A percentile compares a stretch with the other conserved stretches of the same genome.
These are phyloP conservation scores for Trypanosoma melophagium DNA, from an alignment of 208 protist species.

Conservation along the genomic window DNA sequence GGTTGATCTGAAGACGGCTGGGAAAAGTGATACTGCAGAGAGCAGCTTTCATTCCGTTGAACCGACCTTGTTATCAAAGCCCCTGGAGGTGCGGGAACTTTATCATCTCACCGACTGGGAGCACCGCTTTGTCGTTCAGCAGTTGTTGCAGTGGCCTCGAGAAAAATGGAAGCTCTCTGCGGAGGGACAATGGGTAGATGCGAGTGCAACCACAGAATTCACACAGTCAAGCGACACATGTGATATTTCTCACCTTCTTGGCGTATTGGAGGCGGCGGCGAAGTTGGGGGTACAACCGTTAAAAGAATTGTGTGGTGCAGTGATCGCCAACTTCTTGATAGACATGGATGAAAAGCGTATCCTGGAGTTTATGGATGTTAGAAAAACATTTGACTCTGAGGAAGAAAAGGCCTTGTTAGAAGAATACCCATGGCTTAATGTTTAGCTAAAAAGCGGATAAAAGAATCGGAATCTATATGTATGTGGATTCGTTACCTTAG, in stretches of 20 bases:
- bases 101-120: conserved; percentile 65
- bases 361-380: conserved; percentile 30
- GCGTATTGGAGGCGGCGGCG: conserved; percentile 54
- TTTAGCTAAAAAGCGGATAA: conserved; percentile 6
- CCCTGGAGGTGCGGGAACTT: conserved; percentile 44
- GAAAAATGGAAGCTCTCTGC: conserved; percentile 20
- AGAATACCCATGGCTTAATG: conserved; percentile 33
- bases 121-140: conserved; percentile 48
- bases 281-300: conserved; percentile 47
- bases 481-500: too few species aligned
- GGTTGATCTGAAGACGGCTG: not conserved
- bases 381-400: conserved; percentile 39
- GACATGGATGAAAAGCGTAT: conserved; percentile 44
- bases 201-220: conserved; percentile 14
- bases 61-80: conserved; percentile 32
- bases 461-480: not conserved
- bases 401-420: conserved; percentile 31
- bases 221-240: conserved; percentile 20
- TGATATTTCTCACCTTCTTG: conserved; percentile 34
- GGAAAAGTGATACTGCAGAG: not conserved
- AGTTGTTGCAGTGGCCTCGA: conserved; percentile 34
- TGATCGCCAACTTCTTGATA: conserved; percentile 62
- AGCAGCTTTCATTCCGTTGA: not conserved
- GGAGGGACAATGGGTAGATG: conserved; percentile 56
- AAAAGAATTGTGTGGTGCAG: conserved; percentile 46